These are phyloP conservation scores for Papiliotrema laurentii DNA, from an alignment of 1,284 basidiomycete species.

Conservation along the genomic window DNA sequence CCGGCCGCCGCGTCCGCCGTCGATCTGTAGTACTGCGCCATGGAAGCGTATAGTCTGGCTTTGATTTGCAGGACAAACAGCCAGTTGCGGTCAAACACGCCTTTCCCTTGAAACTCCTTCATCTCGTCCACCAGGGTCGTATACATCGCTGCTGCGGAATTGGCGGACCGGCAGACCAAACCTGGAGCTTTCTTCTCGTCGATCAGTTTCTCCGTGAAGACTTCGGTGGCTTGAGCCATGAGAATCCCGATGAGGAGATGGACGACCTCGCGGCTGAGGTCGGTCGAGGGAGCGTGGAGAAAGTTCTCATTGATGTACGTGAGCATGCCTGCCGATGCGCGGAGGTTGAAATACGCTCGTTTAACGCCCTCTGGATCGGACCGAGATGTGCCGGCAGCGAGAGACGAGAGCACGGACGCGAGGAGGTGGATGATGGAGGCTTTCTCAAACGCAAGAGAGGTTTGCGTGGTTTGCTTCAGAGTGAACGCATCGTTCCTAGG, in stretches of 20 bases:
- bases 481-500: conserved; percentile 88
- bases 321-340: conserved; percentile 93
- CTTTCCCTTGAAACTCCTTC: conserved; percentile 93
- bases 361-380: conserved; percentile 82
- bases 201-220: conserved; percentile 91
- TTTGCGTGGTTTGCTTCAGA: conserved; percentile 85
- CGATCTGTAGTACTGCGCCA: conserved; percentile 82
- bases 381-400: conserved; percentile 70
- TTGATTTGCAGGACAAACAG: conserved; percentile 67
- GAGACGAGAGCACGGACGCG: conserved; percentile 84
- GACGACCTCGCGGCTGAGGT: conserved; percentile 89
- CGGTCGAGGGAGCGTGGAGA: conserved; percentile 95
- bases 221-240: conserved; percentile 90
- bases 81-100: conserved; percentile 95
- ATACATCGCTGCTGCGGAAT: conserved; percentile 79
- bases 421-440: conserved; percentile 97
- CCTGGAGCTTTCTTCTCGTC: conserved; percentile 80
- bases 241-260: conserved; percentile 83
- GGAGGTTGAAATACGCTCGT: conserved; percentile 86
- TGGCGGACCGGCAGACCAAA: conserved; percentile 78
- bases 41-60: conserved; percentile 78
- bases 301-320: conserved; percentile 99
- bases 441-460: conserved; percentile 96
- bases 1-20: conserved; percentile 69
- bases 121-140: conserved; percentile 75